Evolutionary conservation across 495 filamentous ascomycete genomes (phyloP).

Genomic region (Daldinia grandis): DNA sequence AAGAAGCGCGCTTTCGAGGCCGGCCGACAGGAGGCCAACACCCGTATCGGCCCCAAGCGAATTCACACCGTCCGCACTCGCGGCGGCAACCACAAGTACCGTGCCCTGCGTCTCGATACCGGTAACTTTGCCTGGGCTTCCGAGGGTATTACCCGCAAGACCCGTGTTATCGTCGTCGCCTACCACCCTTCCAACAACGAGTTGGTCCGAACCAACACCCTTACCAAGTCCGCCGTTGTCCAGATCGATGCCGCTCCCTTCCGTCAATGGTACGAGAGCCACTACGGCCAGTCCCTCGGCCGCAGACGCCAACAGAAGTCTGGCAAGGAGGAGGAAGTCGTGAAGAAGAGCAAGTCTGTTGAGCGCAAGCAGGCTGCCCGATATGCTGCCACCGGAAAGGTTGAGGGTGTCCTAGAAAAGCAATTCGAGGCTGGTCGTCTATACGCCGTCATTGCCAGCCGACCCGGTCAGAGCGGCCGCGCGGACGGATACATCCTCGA

Average conservation of each 20-base stretch:
- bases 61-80: slow-evolving; percentile 98
- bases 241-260: slow-evolving; percentile 98
- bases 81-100: slow-evolving; percentile 99
- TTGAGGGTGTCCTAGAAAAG: slow-evolving; percentile 89
- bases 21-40: slow-evolving; percentile 98
- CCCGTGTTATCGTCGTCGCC: slow-evolving; percentile 95
- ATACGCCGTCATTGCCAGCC: slow-evolving; percentile 87
- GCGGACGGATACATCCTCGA: slow-evolving; percentile 97
- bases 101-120: slow-evolving; percentile 97
- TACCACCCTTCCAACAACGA: slow-evolving; percentile 99
- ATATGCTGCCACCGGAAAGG: slow-evolving; percentile 83
- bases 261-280: slow-evolving; percentile 99
- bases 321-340: slow-evolving; percentile 68
- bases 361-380: slow-evolving; percentile 95
- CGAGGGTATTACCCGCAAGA: slow-evolving; percentile 96
- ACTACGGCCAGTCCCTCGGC: slow-evolving; percentile 91
- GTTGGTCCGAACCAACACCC: slow-evolving; percentile 98
- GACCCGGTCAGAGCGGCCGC: slow-evolving; percentile 96
- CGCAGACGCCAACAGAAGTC: slow-evolving; percentile 87
- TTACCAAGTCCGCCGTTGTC: slow-evolving; percentile 97
- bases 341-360: slow-evolving; percentile 90
- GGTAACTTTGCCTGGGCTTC: slow-evolving; percentile 99
- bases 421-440: slow-evolving; percentile 99
- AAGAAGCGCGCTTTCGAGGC: slow-evolving; percentile 98
- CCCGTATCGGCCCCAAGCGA: slow-evolving; percentile 97